Conservation (phyloP, 768 basidiomycete species). For the Nevesoporus exiguus region DNA sequence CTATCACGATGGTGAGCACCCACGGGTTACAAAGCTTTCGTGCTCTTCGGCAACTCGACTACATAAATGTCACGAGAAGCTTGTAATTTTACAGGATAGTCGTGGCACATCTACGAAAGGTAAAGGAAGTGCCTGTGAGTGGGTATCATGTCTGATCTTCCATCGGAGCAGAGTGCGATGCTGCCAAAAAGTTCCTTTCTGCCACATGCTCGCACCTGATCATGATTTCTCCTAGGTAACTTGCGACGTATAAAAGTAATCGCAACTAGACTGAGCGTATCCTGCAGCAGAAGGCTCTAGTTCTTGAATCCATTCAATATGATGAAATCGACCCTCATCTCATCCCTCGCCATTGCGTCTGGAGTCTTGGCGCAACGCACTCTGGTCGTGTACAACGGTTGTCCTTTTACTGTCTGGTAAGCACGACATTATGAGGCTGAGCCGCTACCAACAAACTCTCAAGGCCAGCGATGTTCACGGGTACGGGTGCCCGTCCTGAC, state of each 20-base stretch:
- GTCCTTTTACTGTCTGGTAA: slow-evolving; percentile 69
- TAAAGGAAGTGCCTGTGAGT: too few species aligned
- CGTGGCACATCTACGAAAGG: neutral
- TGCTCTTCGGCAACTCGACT: neutral
- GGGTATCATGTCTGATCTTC: too few species aligned
- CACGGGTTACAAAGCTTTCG: too few species aligned
- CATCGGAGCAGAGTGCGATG: neutral
- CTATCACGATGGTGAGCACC: too few species aligned
- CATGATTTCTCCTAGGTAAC: neutral
- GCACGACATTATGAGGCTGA: slow-evolving; percentile 3
- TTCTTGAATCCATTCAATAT: neutral
- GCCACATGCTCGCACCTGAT: neutral
- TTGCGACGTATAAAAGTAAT: slow-evolving; percentile 17
- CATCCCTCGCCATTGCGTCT: slow-evolving; percentile 31
- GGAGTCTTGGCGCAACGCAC: slow-evolving; percentile 45
- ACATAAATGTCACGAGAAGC: neutral
- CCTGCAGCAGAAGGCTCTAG: neutral
- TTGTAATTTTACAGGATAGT: neutral
- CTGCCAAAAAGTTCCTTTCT: neutral
- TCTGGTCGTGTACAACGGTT: slow-evolving; percentile 58
- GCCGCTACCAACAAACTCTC: neutral
- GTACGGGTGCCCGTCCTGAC: slow-evolving; percentile 45
- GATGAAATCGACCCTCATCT: slow-evolving; percentile 25
- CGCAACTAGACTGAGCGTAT: neutral
- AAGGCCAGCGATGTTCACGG: slow-evolving; percentile 61